phyloP scores from a whole-genome alignment of 768 basidiomycete species.

The Trametes cinnabarina region DNA sequence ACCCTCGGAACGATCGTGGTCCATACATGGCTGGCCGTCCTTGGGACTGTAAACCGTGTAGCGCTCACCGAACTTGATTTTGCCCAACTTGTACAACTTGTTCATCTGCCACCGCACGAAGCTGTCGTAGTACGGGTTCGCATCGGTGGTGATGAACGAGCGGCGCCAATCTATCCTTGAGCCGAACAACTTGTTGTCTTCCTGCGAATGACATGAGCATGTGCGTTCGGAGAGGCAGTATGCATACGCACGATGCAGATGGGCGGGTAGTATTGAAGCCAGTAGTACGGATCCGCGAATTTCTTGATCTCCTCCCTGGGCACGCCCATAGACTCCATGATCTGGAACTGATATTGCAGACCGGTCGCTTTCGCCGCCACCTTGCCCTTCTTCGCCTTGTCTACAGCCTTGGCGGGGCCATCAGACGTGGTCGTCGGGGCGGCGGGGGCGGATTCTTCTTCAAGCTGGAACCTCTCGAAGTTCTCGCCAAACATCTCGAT shows the following conservation, averaged over 20 bases:
- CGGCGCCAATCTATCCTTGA: conserved; percentile 97
- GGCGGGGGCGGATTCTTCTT: conserved; percentile 41
- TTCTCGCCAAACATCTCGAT: conserved; percentile 93
- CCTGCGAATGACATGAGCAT: conserved; percentile 34
- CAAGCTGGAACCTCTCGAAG: conserved; percentile 67
- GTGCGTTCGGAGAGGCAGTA: background rate
- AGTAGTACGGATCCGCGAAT: conserved; percentile 93
- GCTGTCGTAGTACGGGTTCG: conserved; percentile 95
- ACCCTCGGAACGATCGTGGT: conserved; percentile 94
- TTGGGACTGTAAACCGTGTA: conserved; percentile 99
- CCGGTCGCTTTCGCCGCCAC: conserved; percentile 91
- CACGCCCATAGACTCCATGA: conserved; percentile 92
- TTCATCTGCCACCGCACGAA: conserved; percentile 99
- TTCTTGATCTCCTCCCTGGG: conserved; percentile 89
- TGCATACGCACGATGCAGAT: conserved; percentile 70
- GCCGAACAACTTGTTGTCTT: conserved; percentile 84
- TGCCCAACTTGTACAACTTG: conserved; percentile 79
- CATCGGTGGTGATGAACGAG: conserved; percentile 89
- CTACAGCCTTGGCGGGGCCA: conserved; percentile 42
- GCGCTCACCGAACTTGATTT: conserved; percentile 97
- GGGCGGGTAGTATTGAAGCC: conserved; percentile 94
- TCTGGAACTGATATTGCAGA: conserved; percentile 96
- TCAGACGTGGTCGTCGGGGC: conserved; percentile 42
- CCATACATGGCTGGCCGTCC: conserved; percentile 99
- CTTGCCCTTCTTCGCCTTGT: conserved; percentile 95